Percentiles rank a stretch among this genome's conserved stretches.
Conservation (phyloP, 352 stramenopile genomes). For the Phytophthora constricta region DNA sequence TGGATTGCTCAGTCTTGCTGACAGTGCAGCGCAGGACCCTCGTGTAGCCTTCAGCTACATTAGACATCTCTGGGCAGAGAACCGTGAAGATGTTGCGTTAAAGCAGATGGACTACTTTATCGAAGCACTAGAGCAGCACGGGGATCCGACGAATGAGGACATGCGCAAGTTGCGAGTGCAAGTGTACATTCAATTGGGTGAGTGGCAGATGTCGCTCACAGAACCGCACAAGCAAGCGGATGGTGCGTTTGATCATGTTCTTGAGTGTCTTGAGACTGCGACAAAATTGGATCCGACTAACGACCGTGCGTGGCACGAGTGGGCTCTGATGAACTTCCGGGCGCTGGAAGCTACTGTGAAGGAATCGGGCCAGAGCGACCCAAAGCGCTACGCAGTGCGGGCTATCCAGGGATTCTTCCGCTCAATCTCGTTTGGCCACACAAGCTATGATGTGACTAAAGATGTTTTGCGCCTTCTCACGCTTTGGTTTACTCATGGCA, state of each 20-base stretch:
- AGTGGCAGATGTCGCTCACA: conserved; percentile 83
- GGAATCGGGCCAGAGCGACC: conserved; percentile 53
- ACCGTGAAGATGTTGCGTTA: conserved; percentile 80
- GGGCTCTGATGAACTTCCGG: conserved; percentile 98
- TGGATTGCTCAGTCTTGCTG: conserved; percentile 58
- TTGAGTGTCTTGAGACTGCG: conserved; percentile 82
- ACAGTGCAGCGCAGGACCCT: conserved; percentile 75
- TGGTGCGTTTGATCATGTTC: conserved; percentile 76
- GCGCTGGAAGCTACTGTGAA: conserved; percentile 72
- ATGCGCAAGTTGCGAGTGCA: conserved; percentile 82
- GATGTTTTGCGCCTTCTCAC: conserved; percentile 99
- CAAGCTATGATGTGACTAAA: conserved; percentile 93
- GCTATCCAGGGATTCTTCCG: conserved; percentile 98
- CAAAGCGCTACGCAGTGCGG: conserved; percentile 87
- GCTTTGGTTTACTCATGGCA: conserved; percentile 98
- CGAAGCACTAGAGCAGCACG: conserved; percentile 73
- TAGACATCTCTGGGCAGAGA: conserved; percentile 84
- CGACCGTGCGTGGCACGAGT: conserved; percentile 98
- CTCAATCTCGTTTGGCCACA: conserved; percentile 96
- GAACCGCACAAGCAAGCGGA: conserved; percentile 79
- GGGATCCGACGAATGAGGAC: conserved; percentile 69
- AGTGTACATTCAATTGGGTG: conserved; percentile 85
- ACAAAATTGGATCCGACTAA: conserved; percentile 90
- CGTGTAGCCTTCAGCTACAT: conserved; percentile 86
- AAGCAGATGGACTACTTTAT: conserved; percentile 89